Evolutionary conservation across 2,329 filamentous ascomycete genomes (phyloP).

Genomic region (Penicillium sp.): DNA sequence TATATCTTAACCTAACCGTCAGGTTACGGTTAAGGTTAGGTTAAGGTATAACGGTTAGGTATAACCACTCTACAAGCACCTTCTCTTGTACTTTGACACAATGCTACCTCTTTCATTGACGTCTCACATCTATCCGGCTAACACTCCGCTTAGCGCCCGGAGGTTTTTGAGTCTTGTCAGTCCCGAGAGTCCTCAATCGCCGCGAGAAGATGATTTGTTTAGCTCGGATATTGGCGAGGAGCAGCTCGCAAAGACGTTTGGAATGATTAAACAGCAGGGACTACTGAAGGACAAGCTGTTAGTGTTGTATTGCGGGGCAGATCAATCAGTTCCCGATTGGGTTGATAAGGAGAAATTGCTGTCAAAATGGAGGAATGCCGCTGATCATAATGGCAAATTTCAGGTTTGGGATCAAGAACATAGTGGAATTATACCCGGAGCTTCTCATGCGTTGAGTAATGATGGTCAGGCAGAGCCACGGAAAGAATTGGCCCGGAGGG

Average conservation of each 20-base stretch:
- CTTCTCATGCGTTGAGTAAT: conserved; percentile 32
- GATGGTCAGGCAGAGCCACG: conserved; percentile 28
- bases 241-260: conserved; percentile 55
- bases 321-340: conserved; percentile 40
- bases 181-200: conserved; percentile 44
- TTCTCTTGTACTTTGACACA: too few relatives aligned
- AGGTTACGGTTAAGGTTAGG: too few relatives aligned
- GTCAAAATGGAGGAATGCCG: conserved; percentile 35
- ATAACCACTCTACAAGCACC: too few relatives aligned
- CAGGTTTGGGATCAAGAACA: conserved; percentile 41
- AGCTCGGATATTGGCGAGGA: conserved; percentile 60
- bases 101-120: conserved; percentile 32
- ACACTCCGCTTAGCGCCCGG: conserved; percentile 45
- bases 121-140: conserved; percentile 24
- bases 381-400: conserved; percentile 25
- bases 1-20: too few relatives aligned
- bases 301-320: conserved; percentile 42
- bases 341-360: conserved; percentile 41
- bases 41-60: too few relatives aligned
- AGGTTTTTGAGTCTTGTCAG: conserved; percentile 52
- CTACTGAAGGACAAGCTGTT: conserved; percentile 36
- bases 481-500: conserved; percentile 21
- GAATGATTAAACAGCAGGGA: conserved; percentile 35
- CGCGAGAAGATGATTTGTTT: conserved; percentile 78
- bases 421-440: conserved; percentile 40